Conservation (phyloP, 257 asterid species). For the Schizonepeta tenuifolia region DNA sequence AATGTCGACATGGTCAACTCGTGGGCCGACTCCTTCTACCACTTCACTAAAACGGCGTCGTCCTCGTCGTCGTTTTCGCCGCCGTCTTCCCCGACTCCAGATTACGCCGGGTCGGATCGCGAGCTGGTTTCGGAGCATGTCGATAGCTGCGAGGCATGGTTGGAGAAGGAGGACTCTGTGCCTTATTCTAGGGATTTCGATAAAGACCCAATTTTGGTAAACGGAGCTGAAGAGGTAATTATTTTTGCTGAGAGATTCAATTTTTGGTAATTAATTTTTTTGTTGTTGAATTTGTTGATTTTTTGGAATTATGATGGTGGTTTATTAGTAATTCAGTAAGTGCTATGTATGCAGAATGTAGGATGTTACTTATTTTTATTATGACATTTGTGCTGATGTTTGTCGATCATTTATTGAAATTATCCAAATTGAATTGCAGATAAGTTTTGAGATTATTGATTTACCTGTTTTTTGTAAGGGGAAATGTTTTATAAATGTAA, state of each 20-base stretch:
- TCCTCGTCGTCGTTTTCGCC: background rate
- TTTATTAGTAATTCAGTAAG: background rate
- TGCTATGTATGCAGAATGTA: background rate
- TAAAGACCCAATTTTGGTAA: slow-evolving; percentile 62
- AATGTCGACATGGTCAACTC: slow-evolving; percentile 79
- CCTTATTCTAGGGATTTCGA: slow-evolving; percentile 74
- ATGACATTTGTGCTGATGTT: slow-evolving; percentile 20
- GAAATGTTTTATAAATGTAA: slow-evolving; percentile 5
- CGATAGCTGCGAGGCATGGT: slow-evolving; percentile 73
- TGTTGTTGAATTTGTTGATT: slow-evolving; percentile 6
- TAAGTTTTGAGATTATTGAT: slow-evolving; percentile 15
- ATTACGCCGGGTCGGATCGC: slow-evolving; percentile 31
- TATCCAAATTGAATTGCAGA: slow-evolving; percentile 18
- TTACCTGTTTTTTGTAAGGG: slow-evolving; percentile 8
- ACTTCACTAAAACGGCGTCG: slow-evolving; percentile 51
- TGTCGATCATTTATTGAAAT: slow-evolving; percentile 24
- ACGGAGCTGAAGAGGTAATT: slow-evolving; percentile 64
- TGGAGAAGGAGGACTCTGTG: slow-evolving; percentile 75
- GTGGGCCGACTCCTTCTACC: slow-evolving; percentile 91
- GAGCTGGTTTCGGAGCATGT: slow-evolving; percentile 32
- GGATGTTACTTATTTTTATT: slow-evolving; percentile 13
- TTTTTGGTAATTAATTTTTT: background rate
- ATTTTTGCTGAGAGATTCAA: background rate
- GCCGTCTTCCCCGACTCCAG: slow-evolving; percentile 17
- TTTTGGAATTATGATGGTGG: background rate